These are phyloP conservation scores for Zea luxurians DNA, from an alignment of 176 grass and related monocot genomes.

Conservation along the genomic window DNA sequence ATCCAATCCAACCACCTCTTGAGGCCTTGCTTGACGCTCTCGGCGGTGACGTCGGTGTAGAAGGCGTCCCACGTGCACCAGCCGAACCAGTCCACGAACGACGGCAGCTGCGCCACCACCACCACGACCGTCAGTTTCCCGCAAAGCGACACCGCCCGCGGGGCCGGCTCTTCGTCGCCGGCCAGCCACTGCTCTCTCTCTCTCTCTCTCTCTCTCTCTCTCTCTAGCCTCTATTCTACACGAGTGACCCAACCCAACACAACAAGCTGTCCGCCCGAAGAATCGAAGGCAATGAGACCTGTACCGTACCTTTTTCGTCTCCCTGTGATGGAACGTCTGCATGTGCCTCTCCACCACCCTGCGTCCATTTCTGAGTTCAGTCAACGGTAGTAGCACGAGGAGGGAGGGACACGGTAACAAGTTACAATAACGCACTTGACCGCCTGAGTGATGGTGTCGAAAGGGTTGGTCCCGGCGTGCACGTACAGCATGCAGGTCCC, in stretches of 20 bases:
- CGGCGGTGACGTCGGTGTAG: conserved; percentile 86
- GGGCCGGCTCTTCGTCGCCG: background rate
- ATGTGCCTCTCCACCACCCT: conserved; percentile 74
- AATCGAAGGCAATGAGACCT: background rate
- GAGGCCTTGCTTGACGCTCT: conserved; percentile 64
- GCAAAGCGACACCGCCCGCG: background rate
- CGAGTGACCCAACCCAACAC: background rate
- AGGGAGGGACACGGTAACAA: fast-evolving
- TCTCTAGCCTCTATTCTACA: background rate
- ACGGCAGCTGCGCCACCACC: conserved; percentile 45
- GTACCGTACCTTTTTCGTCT: conserved; percentile 47
- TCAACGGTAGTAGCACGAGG: background rate
- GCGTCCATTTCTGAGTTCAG: background rate
- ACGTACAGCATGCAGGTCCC: conserved; percentile 69
- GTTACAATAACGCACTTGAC: conserved; percentile 36
- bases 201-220: background rate
- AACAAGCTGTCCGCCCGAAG: background rate
- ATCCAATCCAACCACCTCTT: conserved; percentile 30
- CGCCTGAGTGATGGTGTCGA: conserved; percentile 66
- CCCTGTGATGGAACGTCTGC: conserved; percentile 82
- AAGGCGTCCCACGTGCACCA: conserved; percentile 98
- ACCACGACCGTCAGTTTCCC: background rate
- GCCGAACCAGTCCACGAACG: conserved; percentile 83
- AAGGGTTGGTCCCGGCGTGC: conserved; percentile 74
- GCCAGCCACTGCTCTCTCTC: too few relatives aligned